Conservation (phyloP, 176 grass and related monocot species). For the Carex kokanica region DNA sequence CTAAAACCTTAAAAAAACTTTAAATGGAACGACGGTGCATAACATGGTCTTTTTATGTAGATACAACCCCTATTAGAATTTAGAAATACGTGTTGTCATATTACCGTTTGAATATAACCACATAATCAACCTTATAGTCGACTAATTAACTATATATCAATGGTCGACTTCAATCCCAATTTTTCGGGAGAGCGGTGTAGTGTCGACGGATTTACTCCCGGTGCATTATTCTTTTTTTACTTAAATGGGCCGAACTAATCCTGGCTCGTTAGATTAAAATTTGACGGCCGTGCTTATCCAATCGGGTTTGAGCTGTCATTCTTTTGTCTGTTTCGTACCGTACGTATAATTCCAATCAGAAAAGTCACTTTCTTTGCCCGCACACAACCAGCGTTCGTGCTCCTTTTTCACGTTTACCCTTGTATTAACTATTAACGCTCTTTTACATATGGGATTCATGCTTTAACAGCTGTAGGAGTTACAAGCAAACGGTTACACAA, state of each 20-base stretch:
- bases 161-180: not conserved
- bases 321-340: conserved; percentile 13
- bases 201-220: not conserved
- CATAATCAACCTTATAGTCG: not conserved
- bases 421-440: not conserved
- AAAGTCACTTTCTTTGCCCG: not conserved
- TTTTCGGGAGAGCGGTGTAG: not conserved
- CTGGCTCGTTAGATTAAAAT: not conserved
- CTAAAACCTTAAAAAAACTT: not conserved
- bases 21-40: not conserved
- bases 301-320: not conserved
- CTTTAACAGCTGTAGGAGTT: not conserved
- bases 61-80: not conserved
- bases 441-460: not conserved
- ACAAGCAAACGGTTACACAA: not conserved
- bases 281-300: conserved; percentile 8
- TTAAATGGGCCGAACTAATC: not conserved
- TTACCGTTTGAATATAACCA: not conserved
- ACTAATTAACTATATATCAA: not conserved
- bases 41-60: not conserved
- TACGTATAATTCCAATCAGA: not conserved
- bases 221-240: not conserved
- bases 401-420: not conserved
- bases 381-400: not conserved
- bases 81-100: not conserved